Percentiles rank a stretch among this genome's conserved stretches.
These are phyloP conservation scores for Fusarium nygamai DNA, from an alignment of 2,329 filamentous ascomycete species.

Conservation along the genomic window DNA sequence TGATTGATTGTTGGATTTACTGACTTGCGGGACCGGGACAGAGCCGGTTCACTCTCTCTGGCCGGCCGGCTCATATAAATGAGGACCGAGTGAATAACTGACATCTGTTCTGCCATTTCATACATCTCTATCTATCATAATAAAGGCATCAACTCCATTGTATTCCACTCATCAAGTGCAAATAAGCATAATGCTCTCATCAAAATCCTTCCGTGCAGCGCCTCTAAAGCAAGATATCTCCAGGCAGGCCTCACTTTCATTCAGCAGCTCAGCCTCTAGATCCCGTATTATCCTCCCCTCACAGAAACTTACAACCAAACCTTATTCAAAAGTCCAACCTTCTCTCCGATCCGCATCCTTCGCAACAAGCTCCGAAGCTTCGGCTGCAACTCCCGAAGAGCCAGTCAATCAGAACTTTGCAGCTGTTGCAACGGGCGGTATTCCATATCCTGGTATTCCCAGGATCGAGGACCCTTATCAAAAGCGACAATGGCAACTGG, in stretches of 20 bases:
- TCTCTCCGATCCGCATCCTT: slow-evolving; percentile 15
- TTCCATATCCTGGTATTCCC: slow-evolving; percentile 62
- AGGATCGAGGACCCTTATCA: slow-evolving; percentile 60
- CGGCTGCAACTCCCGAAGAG: background rate
- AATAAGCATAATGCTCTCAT: slow-evolving; percentile 24
- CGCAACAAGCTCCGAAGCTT: slow-evolving; percentile 35
- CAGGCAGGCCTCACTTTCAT: slow-evolving; percentile 19
- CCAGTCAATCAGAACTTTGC: slow-evolving; percentile 39
- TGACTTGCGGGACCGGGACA: slow-evolving; percentile 17
- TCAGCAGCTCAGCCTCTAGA: slow-evolving; percentile 10
- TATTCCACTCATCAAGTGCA: background rate
- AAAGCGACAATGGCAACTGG: slow-evolving; percentile 49
- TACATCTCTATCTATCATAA: background rate
- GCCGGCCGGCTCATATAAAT: slow-evolving; percentile 5
- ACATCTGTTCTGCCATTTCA: background rate
- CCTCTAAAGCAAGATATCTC: slow-evolving; percentile 18
- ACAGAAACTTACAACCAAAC: background rate
- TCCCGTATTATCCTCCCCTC: slow-evolving; percentile 2
- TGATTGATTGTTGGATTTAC: slow-evolving; percentile 14
- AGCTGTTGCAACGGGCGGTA: slow-evolving; percentile 44
- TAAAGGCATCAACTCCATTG: background rate
- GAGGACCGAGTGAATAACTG: background rate
- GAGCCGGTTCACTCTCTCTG: background rate
- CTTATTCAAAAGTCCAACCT: background rate
- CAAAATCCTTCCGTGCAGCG: slow-evolving; percentile 9